These are phyloP conservation scores for Rhizopogon vinicolor DNA, from an alignment of 768 basidiomycete species.

Conservation along the genomic window DNA sequence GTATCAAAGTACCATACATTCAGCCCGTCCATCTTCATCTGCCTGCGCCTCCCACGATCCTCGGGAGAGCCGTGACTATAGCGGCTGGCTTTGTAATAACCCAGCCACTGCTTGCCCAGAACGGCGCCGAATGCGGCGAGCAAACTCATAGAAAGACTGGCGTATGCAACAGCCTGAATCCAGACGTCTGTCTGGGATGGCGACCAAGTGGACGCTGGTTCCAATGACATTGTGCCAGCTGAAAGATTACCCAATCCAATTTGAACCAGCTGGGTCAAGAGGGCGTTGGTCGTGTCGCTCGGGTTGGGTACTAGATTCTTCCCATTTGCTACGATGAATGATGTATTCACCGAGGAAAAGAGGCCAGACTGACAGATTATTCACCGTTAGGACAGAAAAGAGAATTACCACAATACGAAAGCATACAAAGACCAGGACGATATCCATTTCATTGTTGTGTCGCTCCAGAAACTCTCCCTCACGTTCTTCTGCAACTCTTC, in stretches of 20 bases:
- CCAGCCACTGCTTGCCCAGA: slow-evolving; percentile 3
- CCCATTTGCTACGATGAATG: neutral
- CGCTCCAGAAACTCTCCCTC: slow-evolving; percentile 3
- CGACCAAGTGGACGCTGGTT: neutral
- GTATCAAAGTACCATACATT: slow-evolving; percentile 2
- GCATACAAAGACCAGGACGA: slow-evolving; percentile 5
- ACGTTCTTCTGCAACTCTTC: neutral
- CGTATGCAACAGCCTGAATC: slow-evolving; percentile 8
- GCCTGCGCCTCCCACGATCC: slow-evolving; percentile 1
- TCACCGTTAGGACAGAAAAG: neutral
- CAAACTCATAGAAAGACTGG: slow-evolving; percentile 2
- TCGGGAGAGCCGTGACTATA: neutral
- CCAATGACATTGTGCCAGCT: neutral
- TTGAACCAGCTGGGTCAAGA: neutral
- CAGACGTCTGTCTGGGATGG: slow-evolving; percentile 2
- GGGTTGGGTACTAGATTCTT: neutral
- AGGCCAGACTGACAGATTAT: neutral
- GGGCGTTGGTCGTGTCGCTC: neutral
- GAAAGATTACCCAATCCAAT: neutral
- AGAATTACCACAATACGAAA: neutral
- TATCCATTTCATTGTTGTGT: slow-evolving; percentile 7
- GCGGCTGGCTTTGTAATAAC: slow-evolving; percentile 1
- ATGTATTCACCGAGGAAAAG: neutral
- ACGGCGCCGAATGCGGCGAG: slow-evolving; percentile 10
- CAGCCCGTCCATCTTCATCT: slow-evolving; percentile 2